Percentiles rank a stretch among this genome's conserved stretches.
phyloP scores from a whole-genome alignment of 768 basidiomycete genomes.

The Phylloporus scabripes region DNA sequence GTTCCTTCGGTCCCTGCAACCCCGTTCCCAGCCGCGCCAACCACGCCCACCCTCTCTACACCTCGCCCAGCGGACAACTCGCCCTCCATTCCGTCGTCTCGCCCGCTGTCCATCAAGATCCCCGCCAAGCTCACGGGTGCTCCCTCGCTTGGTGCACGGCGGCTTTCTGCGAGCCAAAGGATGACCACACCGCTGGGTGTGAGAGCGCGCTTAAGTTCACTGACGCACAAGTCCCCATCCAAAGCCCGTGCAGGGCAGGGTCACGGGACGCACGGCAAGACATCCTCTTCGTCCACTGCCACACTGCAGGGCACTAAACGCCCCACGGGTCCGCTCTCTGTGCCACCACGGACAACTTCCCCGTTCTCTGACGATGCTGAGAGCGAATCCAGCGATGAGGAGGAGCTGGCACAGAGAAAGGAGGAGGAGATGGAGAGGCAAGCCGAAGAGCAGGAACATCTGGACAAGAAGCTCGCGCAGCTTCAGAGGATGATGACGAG shows the following conservation, averaged over 20 bases:
- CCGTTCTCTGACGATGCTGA: constrained; percentile 49
- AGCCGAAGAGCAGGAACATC: constrained; percentile 60
- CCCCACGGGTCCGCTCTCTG: constrained; percentile 14
- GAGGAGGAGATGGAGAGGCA: constrained; percentile 67
- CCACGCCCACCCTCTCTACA: constrained; percentile 7
- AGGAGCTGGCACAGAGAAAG: constrained; percentile 44
- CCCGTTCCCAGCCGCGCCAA: constrained; percentile 18
- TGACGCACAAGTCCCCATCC: constrained; percentile 48
- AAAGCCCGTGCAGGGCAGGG: constrained; percentile 23
- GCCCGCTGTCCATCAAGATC: constrained; percentile 25
- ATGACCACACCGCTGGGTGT: constrained; percentile 55
- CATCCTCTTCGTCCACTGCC: constrained; percentile 64
- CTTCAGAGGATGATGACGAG: constrained; percentile 69
- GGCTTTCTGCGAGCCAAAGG: constrained; percentile 39
- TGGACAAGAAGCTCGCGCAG: constrained; percentile 63
- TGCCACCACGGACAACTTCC: constrained; percentile 39
- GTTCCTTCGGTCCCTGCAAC: constrained; percentile 45
- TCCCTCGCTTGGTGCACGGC: constrained; percentile 10
- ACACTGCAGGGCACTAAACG: constrained; percentile 52
- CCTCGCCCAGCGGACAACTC: constrained; percentile 15
- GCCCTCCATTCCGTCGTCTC: constrained; percentile 9
- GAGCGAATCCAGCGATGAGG: constrained; percentile 57
- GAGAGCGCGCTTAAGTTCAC: constrained; percentile 65
- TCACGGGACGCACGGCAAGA: constrained; percentile 34
- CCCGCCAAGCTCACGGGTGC: constrained; percentile 6